phyloP scores from a whole-genome alignment of 2,329 filamentous ascomycete genomes.

The Diaporthe batatas region DNA sequence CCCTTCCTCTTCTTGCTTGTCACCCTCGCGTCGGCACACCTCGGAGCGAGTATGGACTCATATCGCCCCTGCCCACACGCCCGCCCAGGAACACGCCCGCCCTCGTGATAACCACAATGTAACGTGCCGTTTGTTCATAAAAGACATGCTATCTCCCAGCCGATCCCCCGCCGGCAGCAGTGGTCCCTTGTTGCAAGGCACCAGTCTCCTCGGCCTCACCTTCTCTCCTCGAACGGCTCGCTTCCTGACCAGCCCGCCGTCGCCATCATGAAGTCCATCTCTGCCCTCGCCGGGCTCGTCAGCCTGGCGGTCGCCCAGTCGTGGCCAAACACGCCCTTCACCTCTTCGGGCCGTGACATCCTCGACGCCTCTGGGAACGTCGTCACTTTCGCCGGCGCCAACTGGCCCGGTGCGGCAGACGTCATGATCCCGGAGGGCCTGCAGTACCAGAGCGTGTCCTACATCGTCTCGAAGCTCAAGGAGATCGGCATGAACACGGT shows the following conservation, averaged over 20 bases:
- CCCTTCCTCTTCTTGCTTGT: background rate
- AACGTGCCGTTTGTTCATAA: constrained; percentile 24
- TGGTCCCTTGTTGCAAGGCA: constrained; percentile 1
- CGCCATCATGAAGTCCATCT: constrained; percentile 29
- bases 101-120: constrained; percentile 26
- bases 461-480: constrained; percentile 63
- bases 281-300: constrained; percentile 21
- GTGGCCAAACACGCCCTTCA: constrained; percentile 43
- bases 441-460: constrained; percentile 64
- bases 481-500: constrained; percentile 67
- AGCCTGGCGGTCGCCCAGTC: constrained; percentile 32
- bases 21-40: constrained; percentile 24
- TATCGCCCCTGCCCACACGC: background rate
- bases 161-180: background rate
- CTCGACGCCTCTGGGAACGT: constrained; percentile 50
- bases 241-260: background rate
- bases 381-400: constrained; percentile 61
- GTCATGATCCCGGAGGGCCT: constrained; percentile 69
- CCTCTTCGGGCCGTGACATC: constrained; percentile 45
- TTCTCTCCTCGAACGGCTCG: background rate
- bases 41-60: constrained; percentile 29
- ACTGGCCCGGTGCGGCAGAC: constrained; percentile 68
- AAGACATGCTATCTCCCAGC: constrained; percentile 17
- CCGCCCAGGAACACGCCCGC: constrained; percentile 11
- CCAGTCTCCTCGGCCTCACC: constrained; percentile 1